Conservation (phyloP, 2,329 filamentous ascomycete genomes). For the Bertia moriformis region DNA sequence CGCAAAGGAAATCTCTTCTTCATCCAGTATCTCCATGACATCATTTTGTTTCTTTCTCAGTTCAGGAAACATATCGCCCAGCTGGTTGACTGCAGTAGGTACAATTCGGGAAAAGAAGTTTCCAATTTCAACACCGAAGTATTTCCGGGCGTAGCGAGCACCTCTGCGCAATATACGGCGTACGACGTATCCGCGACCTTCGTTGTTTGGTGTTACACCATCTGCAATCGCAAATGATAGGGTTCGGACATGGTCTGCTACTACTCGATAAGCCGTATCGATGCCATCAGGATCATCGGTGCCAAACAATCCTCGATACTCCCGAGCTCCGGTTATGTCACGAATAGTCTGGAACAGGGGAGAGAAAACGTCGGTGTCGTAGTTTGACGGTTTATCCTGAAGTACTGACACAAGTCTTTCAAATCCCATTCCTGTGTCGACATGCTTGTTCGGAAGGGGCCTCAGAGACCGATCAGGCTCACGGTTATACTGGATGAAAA, state of each 20-base stretch:
- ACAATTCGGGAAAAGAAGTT: slow-evolving; percentile 89
- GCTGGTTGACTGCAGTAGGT: slow-evolving; percentile 80
- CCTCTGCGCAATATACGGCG: slow-evolving; percentile 82
- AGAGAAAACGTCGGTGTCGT: slow-evolving; percentile 92
- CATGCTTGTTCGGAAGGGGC: slow-evolving; percentile 78
- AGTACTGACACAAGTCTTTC: slow-evolving; percentile 86
- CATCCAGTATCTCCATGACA: slow-evolving; percentile 82
- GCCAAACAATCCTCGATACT: slow-evolving; percentile 82
- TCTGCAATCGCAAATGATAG: slow-evolving; percentile 90
- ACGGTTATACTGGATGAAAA: slow-evolving; percentile 96
- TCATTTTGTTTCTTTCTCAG: slow-evolving; percentile 76
- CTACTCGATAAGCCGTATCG: slow-evolving; percentile 89
- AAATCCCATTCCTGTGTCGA: slow-evolving; percentile 94
- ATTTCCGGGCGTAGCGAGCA: slow-evolving; percentile 86
- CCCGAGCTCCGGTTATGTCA: slow-evolving; percentile 67
- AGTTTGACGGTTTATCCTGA: slow-evolving; percentile 83
- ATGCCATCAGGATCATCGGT: slow-evolving; percentile 79
- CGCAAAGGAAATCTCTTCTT: slow-evolving; percentile 88
- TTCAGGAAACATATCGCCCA: slow-evolving; percentile 90
- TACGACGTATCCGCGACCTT: slow-evolving; percentile 89
- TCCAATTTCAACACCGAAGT: slow-evolving; percentile 86
- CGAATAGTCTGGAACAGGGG: slow-evolving; percentile 79
- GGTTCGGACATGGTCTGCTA: slow-evolving; percentile 84
- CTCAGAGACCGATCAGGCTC: slow-evolving; percentile 76
- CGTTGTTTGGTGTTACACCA: slow-evolving; percentile 81